Conservation (phyloP, 2,329 filamentous ascomycete species). For the Coniochaeta sp. region DNA sequence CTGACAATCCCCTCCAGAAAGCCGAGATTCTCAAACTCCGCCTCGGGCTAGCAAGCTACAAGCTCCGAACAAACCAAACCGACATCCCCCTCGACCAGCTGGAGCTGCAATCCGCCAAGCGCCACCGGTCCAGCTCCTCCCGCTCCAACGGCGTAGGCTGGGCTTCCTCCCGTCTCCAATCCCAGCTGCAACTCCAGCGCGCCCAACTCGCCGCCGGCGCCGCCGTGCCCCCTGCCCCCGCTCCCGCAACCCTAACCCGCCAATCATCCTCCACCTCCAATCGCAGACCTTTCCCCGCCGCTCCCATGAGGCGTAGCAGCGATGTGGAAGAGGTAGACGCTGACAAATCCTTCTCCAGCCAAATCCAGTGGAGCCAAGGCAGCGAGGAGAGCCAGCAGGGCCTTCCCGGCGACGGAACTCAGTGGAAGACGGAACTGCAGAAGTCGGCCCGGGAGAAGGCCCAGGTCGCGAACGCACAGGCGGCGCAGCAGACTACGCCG, state of each 20-base stretch:
- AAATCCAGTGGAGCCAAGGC: neutral
- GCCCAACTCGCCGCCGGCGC: neutral
- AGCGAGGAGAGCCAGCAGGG: neutral
- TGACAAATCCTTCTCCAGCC: neutral
- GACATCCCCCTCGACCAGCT: constrained; percentile 57
- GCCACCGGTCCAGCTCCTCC: neutral
- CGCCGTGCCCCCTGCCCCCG: no score
- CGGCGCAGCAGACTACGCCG: neutral
- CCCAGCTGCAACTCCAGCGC: neutral
- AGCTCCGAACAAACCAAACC: constrained; percentile 66
- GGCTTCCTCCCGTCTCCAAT: neutral
- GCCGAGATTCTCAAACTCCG: constrained; percentile 61
- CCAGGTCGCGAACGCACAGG: no score
- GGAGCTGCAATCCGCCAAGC: constrained; percentile 27
- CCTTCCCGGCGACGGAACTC: no score
- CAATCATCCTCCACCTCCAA: no score
- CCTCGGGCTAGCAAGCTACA: constrained; percentile 67
- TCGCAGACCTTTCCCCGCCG: neutral
- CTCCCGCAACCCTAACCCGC: no score
- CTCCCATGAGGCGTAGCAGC: constrained; percentile 12
- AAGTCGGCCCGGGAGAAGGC: neutral
- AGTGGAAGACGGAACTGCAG: no score
- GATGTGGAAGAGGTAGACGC: neutral
- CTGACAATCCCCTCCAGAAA: constrained; percentile 39
- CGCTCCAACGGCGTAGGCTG: neutral